Evolutionary conservation across 2,329 filamentous ascomycete genomes (phyloP), one percentile per base, ranked within the genome.

Genomic region (Cyphellophora europaea): DNA sequence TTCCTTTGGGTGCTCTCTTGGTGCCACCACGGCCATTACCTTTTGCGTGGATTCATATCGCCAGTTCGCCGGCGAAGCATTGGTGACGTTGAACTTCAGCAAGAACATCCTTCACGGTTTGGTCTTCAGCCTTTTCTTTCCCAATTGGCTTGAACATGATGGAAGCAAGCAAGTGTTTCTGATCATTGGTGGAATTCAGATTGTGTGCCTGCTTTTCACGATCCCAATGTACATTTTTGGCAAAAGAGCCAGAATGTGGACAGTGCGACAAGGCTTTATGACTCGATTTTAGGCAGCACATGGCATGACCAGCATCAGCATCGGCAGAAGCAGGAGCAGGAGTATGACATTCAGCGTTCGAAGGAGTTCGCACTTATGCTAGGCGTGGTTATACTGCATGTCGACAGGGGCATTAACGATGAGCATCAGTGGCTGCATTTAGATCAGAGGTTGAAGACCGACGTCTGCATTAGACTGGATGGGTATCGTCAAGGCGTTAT

Each of bases 221-320:
- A 79, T 95, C 36, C 89, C 89, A 1, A 86, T 96, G 82, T 96
- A 91, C 55, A 83, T 96, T 13, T 95, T 77, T 52, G 89, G 89
- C 12, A 96, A 96, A 68, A 66, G 87, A 37, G 78, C 81, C 11
- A 70, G 89, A 12, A 93, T 95, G 85, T 95, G 88, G 89, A 96
- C 88, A 1, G 84, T 88, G 8, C 67, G 83, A 43, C 83, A 72
- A 69, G 86, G 83, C 47, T 63, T 93, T 44, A 88, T 93, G 81
- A 86, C 93, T 43, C 77, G 43, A 49, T n/a, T 16, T 25, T n/a
- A 25, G 21, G 21, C 21, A 25, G n/a, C n/a, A n/a, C n/a, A n/a
- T n/a, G n/a, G n/a, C n/a, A n/a, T n/a, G n/a, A n/a, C n/a, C n/a
- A n/a, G n/a, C n/a, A n/a, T n/a, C n/a, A n/a, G n/a, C n/a, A n/a